A percentile compares a stretch with the other conserved stretches of the same genome.
phyloP scores from a whole-genome alignment of 805 yeast genomes.

The Teunomyces gatunensis region DNA sequence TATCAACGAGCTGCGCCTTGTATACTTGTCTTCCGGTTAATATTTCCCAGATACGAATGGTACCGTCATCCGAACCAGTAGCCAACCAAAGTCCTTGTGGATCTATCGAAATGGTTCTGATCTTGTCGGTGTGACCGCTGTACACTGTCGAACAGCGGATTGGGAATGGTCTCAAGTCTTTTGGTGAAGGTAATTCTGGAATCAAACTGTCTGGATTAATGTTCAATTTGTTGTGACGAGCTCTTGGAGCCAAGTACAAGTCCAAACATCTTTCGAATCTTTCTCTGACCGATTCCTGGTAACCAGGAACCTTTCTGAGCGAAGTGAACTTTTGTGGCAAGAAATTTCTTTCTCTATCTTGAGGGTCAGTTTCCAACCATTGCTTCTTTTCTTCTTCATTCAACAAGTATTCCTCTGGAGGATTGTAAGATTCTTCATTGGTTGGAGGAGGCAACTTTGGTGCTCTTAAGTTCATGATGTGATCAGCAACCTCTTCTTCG shows the following conservation, averaged over 20 bases:
- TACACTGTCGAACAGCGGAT: slow-evolving; percentile 80
- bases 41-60: slow-evolving; percentile 95
- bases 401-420: slow-evolving; percentile 91
- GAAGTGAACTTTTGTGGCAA: slow-evolving; percentile 80
- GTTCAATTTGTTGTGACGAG: slow-evolving; percentile 82
- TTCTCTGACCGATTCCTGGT: slow-evolving; percentile 80
- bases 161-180: slow-evolving; percentile 96
- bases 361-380: slow-evolving; percentile 69
- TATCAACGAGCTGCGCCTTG: slow-evolving; percentile 50
- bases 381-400: slow-evolving; percentile 71
- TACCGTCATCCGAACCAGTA: slow-evolving; percentile 96
- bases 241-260: slow-evolving; percentile 93
- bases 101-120: slow-evolving; percentile 80
- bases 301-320: slow-evolving; percentile 91
- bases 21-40: slow-evolving; percentile 92
- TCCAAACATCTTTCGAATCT: slow-evolving; percentile 93
- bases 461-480: slow-evolving; percentile 88
- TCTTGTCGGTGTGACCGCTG: slow-evolving; percentile 79
- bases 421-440: slow-evolving; percentile 93
- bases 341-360: slow-evolving; percentile 75
- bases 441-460: slow-evolving; percentile 97
- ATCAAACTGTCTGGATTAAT: slow-evolving; percentile 95
- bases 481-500: slow-evolving; percentile 57
- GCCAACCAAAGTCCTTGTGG: slow-evolving; percentile 94
- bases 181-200: slow-evolving; percentile 95